phyloP scores from a whole-genome alignment of 768 basidiomycete genomes.

The Psilocybe cubensis region DNA sequence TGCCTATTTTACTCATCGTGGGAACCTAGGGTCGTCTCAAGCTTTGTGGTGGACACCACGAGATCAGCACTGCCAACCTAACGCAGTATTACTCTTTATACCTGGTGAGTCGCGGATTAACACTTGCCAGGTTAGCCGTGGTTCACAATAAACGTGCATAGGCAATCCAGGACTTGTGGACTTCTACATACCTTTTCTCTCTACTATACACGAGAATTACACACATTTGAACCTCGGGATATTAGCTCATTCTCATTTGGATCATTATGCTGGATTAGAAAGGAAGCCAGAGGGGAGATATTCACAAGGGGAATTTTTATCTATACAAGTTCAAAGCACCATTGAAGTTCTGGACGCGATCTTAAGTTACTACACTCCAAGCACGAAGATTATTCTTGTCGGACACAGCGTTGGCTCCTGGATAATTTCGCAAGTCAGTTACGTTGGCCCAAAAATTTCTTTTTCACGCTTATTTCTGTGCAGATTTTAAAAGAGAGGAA shows the following conservation, averaged over 20 bases:
- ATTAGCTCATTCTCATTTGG: conserved; percentile 64
- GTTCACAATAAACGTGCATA: conserved; percentile 21
- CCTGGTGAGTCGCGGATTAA: conserved; percentile 37
- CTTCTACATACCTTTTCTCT: conserved; percentile 72
- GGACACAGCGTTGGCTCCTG: conserved; percentile 80
- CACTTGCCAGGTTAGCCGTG: background rate
- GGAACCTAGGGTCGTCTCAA: conserved; percentile 44
- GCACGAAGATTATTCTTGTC: conserved; percentile 46
- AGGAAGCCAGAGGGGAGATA: conserved; percentile 15
- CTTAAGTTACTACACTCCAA: conserved; percentile 28
- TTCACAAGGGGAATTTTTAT: conserved; percentile 36
- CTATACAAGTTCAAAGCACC: conserved; percentile 56
- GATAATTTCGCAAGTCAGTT: conserved; percentile 62
- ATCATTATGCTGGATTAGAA: conserved; percentile 54
- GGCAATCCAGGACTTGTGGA: conserved; percentile 63
- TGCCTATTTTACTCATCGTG: conserved; percentile 42
- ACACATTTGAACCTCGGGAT: conserved; percentile 48
- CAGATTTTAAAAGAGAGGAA: conserved; percentile 56
- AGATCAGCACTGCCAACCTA: conserved; percentile 23
- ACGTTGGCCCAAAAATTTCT: conserved; percentile 3
- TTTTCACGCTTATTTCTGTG: conserved; percentile 4
- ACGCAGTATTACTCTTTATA: conserved; percentile 48
- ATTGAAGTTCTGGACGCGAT: conserved; percentile 57
- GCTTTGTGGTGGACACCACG: conserved; percentile 56
- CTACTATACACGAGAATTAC: conserved; percentile 45